Percentiles rank a stretch among this genome's conserved stretches.
Conservation (phyloP, 1,139 yeast genomes). For the Martiniozyma asiatica region DNA sequence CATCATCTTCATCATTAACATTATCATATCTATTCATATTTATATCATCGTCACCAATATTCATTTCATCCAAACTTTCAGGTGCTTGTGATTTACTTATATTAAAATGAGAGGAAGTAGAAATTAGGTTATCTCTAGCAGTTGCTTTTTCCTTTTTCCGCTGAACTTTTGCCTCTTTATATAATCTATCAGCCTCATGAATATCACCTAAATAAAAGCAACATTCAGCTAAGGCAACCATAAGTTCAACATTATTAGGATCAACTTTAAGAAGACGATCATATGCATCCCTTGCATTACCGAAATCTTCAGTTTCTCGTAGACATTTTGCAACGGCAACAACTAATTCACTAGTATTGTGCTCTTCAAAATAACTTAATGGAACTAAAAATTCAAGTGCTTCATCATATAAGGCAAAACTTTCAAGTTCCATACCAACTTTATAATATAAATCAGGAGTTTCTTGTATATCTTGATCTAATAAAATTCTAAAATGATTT, state of each 20-base stretch:
- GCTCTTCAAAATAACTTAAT: slow-evolving; percentile 38
- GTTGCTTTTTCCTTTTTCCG: slow-evolving; percentile 22
- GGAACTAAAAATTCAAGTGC: slow-evolving; percentile 58
- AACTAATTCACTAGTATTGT: slow-evolving; percentile 39
- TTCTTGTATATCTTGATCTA: slow-evolving; percentile 44
- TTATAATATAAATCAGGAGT: slow-evolving; percentile 65
- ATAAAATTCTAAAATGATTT: slow-evolving; percentile 50
- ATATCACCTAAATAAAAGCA: slow-evolving; percentile 60
- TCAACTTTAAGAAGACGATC: slow-evolving; percentile 42
- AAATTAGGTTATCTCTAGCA: slow-evolving; percentile 18
- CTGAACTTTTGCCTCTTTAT: slow-evolving; percentile 36
- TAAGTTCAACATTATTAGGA: slow-evolving; percentile 58
- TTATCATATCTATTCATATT: slow-evolving; percentile 4
- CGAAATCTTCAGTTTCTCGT: slow-evolving; percentile 58
- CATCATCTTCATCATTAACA: slow-evolving; percentile 10
- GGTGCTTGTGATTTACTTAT: slow-evolving; percentile 1
- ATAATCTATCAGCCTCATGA: slow-evolving; percentile 45
- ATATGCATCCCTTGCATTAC: slow-evolving; percentile 59
- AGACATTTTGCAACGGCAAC: slow-evolving; percentile 67
- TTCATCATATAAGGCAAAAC: slow-evolving; percentile 54
- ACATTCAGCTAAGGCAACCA: slow-evolving; percentile 73
- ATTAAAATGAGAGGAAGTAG: slow-evolving; percentile 4
- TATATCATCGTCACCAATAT: slow-evolving; percentile 4
- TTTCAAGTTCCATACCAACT: slow-evolving; percentile 65
- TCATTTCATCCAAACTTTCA: neutral